These are phyloP conservation scores for Trichoderma sp. DNA, from an alignment of 2,329 filamentous ascomycete species.

Conservation along the genomic window DNA sequence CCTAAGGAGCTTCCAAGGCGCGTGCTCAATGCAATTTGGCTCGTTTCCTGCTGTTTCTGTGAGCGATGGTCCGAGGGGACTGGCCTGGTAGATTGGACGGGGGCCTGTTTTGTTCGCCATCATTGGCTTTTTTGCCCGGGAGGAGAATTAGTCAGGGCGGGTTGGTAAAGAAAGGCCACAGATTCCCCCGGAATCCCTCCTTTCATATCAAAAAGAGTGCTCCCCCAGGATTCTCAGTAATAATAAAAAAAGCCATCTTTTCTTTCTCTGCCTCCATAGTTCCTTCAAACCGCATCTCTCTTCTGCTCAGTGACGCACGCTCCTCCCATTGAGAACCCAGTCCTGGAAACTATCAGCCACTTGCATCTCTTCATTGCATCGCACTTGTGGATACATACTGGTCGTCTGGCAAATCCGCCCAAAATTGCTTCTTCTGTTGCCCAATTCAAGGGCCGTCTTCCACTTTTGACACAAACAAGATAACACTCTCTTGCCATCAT, in stretches of 20 bases:
- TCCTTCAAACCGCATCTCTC: neutral
- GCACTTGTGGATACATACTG: neutral
- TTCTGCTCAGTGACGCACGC: constrained; percentile 1
- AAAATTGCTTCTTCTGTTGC: constrained; percentile 2
- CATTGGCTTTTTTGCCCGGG: constrained; percentile 20
- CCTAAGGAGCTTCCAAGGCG: constrained; percentile 39
- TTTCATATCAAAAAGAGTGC: constrained; percentile 19
- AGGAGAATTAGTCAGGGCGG: constrained; percentile 28
- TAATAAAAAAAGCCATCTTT: constrained; percentile 3
- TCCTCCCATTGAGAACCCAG: neutral
- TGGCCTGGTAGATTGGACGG: constrained; percentile 18
- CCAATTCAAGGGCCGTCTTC: neutral
- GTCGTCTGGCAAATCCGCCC: neutral
- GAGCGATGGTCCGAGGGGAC: constrained; percentile 15
- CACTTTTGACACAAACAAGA: neutral
- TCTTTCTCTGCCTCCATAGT: constrained; percentile 11
- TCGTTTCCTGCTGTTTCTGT: neutral
- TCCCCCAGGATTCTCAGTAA: constrained; percentile 5
- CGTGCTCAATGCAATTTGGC: constrained; percentile 42
- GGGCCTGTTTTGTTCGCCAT: constrained; percentile 2
- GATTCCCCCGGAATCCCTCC: constrained; percentile 14
- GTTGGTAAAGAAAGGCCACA: constrained; percentile 12
- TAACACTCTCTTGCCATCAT: constrained; percentile 32
- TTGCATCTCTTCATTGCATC: neutral
- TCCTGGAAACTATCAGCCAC: constrained; percentile 6